Percentiles rank a stretch among this genome's conserved stretches.
Conservation (phyloP, 345 rosid genomes). For the Murraya koenigii region DNA sequence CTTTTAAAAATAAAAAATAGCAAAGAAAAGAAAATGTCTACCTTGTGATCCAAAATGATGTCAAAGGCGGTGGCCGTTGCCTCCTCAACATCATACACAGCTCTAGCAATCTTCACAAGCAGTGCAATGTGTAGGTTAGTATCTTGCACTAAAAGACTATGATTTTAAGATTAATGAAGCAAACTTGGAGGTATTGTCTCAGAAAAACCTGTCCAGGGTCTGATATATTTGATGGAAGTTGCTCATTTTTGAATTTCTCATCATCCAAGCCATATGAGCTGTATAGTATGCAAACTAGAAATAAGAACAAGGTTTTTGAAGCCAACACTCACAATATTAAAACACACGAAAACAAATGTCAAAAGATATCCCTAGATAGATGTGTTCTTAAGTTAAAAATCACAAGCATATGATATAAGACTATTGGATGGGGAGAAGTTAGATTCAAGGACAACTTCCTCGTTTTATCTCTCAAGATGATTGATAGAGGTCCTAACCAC, state of each 20-base stretch:
- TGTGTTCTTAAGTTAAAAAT: background rate
- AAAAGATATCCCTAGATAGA: background rate
- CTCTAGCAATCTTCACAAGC: conserved; percentile 67
- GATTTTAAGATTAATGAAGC: background rate
- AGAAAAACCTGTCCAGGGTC: conserved; percentile 74
- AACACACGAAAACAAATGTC: background rate
- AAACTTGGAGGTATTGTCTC: conserved; percentile 18
- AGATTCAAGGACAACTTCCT: background rate
- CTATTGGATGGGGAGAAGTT: background rate
- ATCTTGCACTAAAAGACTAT: background rate
- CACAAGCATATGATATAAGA: background rate
- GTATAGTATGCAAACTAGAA: conserved; percentile 23
- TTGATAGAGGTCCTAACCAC: background rate
- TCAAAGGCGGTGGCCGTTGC: conserved; percentile 82
- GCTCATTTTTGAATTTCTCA: conserved; percentile 72
- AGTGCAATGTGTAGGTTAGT: conserved; percentile 21
- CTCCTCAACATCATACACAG: conserved; percentile 88
- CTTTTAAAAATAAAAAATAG: no score
- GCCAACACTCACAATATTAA: background rate
- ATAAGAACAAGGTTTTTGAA: conserved; percentile 8
- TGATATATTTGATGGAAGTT: conserved; percentile 60
- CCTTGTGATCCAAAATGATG: conserved; percentile 77
- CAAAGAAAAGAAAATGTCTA: conserved; percentile 16
- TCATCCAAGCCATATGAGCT: conserved; percentile 87
- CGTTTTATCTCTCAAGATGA: background rate